Evolutionary conservation across 2,329 filamentous ascomycete species (phyloP).

Genomic region (Arachnopeziza araneosa): DNA sequence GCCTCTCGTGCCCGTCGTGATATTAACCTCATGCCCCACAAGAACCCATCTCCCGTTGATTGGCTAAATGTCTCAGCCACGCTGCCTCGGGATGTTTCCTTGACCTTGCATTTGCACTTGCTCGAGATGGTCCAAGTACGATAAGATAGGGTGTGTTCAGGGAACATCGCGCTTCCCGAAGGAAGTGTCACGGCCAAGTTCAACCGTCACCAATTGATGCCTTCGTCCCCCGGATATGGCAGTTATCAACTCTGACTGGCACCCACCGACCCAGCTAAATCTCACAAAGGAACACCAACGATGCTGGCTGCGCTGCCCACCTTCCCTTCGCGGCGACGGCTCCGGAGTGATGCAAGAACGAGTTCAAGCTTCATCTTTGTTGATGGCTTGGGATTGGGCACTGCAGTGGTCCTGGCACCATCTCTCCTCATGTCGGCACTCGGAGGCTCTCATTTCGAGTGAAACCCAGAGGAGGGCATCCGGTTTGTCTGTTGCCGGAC

Average conservation of each 20-base stretch:
- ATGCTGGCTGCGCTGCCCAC: neutral
- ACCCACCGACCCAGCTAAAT: neutral
- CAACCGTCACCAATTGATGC: neutral
- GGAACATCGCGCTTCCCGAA: neutral
- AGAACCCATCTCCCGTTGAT: neutral
- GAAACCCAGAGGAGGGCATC: neutral
- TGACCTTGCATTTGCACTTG: neutral
- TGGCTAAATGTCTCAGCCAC: neutral
- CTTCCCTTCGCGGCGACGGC: conserved; percentile 10
- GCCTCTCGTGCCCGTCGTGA: neutral
- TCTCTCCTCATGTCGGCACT: neutral
- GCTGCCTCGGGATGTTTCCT: neutral
- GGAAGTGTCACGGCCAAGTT: neutral
- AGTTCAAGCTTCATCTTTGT: conserved; percentile 3
- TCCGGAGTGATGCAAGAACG: conserved; percentile 4
- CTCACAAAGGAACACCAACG: neutral
- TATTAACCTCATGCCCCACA: neutral
- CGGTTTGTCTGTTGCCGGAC: neutral
- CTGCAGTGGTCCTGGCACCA: neutral
- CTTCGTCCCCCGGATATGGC: neutral
- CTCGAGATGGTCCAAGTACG: neutral
- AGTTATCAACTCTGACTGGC: neutral
- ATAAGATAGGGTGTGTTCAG: neutral
- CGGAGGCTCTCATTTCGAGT: neutral
- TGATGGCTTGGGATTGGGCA: neutral